Evolutionary conservation across 768 basidiomycete genomes (phyloP).

Genomic region (Lentinula lateritia): DNA sequence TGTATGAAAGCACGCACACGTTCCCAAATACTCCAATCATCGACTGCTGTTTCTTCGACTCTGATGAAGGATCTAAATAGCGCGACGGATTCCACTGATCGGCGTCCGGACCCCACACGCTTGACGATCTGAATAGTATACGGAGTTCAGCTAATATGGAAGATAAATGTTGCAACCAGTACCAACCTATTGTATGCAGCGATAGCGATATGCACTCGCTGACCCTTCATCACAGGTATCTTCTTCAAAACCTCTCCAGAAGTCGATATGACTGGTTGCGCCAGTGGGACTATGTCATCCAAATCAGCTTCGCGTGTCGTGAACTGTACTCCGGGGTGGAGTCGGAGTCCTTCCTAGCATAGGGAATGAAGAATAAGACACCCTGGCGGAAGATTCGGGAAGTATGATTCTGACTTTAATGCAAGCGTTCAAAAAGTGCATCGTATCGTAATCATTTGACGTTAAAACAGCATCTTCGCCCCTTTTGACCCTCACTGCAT

Average conservation of each 20-base stretch:
- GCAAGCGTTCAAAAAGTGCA: conserved; percentile 21
- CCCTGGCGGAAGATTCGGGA: background rate
- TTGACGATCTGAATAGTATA: conserved; percentile 16
- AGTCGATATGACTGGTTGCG: conserved; percentile 26
- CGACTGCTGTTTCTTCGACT: background rate
- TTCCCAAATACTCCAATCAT: conserved; percentile 17
- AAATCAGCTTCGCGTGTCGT: conserved; percentile 25
- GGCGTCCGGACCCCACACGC: conserved; percentile 30
- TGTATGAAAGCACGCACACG: conserved; percentile 11
- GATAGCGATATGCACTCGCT: conserved; percentile 27
- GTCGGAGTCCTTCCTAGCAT: conserved; percentile 23
- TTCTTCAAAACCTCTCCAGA: conserved; percentile 27
- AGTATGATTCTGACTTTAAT: conserved; percentile 14
- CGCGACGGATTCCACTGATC: conserved; percentile 27
- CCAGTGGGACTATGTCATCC: conserved; percentile 40
- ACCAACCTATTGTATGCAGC: conserved; percentile 31
- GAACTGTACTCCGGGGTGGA: conserved; percentile 25
- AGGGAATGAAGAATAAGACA: background rate
- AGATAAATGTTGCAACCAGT: background rate
- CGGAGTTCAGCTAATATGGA: conserved; percentile 9
- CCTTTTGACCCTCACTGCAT: conserved; percentile 12
- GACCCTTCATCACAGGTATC: conserved; percentile 28
- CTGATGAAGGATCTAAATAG: conserved; percentile 17
- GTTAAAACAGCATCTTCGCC: conserved; percentile 13
- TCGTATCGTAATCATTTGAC: conserved; percentile 24